A percentile compares a stretch with the other conserved stretches of the same genome.
phyloP scores from a whole-genome alignment of 495 filamentous ascomycete genomes.

The Zalerion maritima region DNA sequence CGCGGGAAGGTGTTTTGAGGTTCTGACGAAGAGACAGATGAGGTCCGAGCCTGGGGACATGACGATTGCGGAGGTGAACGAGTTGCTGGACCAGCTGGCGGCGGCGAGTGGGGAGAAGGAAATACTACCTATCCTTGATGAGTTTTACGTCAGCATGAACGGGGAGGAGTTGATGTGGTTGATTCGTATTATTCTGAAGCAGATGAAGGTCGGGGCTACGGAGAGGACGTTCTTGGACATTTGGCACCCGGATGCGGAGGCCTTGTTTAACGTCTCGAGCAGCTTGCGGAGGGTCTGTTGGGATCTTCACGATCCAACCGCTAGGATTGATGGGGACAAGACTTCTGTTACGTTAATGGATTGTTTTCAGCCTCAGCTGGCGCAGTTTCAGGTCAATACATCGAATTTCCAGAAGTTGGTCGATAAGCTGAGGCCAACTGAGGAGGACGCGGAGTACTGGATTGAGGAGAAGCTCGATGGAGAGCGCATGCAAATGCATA shows the following conservation, averaged over 20 bases:
- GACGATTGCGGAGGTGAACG: slow-evolving; percentile 81
- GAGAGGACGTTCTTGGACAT: slow-evolving; percentile 82
- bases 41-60: slow-evolving; percentile 57
- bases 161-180: slow-evolving; percentile 89
- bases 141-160: slow-evolving; percentile 86
- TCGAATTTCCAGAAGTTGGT: slow-evolving; percentile 78
- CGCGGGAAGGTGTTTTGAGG: slow-evolving; percentile 70
- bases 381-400: slow-evolving; percentile 78
- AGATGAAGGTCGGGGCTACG: slow-evolving; percentile 96
- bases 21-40: slow-evolving; percentile 74
- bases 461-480: slow-evolving; percentile 97
- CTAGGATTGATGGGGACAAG: slow-evolving; percentile 62
- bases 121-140: slow-evolving; percentile 61
- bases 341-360: slow-evolving; percentile 73
- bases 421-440: slow-evolving; percentile 48
- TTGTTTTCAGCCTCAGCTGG: slow-evolving; percentile 93
- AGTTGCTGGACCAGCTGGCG: slow-evolving; percentile 66
- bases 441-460: slow-evolving; percentile 71
- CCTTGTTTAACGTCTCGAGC: slow-evolving; percentile 79
- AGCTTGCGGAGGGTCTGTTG: slow-evolving; percentile 86
- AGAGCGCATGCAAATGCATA: slow-evolving; percentile 94
- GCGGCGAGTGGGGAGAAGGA: slow-evolving; percentile 62
- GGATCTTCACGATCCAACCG: slow-evolving; percentile 69
- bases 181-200: slow-evolving; percentile 82
- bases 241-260: slow-evolving; percentile 91